Evolutionary conservation across 352 stramenopile species (phyloP).

Genomic region (Phytophthora cactorum): DNA sequence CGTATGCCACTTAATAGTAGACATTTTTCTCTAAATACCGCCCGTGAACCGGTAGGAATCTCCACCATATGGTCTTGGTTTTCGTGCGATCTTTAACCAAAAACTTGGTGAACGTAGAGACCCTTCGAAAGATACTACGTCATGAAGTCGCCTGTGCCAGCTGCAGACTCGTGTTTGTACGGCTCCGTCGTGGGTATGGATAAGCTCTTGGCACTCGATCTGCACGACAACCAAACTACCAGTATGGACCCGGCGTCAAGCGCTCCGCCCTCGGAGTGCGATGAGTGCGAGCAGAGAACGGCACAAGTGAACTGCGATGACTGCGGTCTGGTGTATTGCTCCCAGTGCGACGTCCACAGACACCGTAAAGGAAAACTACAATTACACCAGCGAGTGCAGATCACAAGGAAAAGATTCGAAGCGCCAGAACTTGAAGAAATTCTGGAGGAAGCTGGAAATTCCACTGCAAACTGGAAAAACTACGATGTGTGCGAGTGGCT

Average conservation of each 20-base stretch:
- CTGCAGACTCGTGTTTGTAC: conserved; percentile 46
- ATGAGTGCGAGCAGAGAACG: conserved; percentile 71
- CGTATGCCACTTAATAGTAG: too few relatives aligned
- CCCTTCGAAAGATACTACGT: too few relatives aligned
- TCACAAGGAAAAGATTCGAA: conserved; percentile 12
- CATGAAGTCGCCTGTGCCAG: conserved; percentile 20
- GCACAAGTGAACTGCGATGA: conserved; percentile 66
- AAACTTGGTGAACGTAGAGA: too few relatives aligned
- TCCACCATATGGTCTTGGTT: too few relatives aligned
- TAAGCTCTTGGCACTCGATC: conserved; percentile 33
- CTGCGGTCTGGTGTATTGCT: conserved; percentile 80
- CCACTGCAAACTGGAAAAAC: conserved; percentile 37
- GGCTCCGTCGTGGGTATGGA: conserved; percentile 46
- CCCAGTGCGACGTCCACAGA: conserved; percentile 62
- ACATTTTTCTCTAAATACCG: too few relatives aligned
- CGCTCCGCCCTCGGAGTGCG: conserved; percentile 40
- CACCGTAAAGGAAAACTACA: conserved; percentile 88
- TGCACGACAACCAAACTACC: conserved; percentile 23
- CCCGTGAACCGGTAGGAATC: too few relatives aligned
- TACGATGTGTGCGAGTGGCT: conserved; percentile 69
- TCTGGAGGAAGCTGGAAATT: conserved; percentile 8
- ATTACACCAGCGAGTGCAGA: conserved; percentile 59
- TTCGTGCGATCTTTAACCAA: too few relatives aligned
- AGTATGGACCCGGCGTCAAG: not conserved
- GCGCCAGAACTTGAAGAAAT: conserved; percentile 3